Percentiles rank a stretch among this genome's conserved stretches.
These are phyloP conservation scores for Calamus simplicifolius DNA, from an alignment of 176 grass and related monocot genomes.

Conservation along the genomic window DNA sequence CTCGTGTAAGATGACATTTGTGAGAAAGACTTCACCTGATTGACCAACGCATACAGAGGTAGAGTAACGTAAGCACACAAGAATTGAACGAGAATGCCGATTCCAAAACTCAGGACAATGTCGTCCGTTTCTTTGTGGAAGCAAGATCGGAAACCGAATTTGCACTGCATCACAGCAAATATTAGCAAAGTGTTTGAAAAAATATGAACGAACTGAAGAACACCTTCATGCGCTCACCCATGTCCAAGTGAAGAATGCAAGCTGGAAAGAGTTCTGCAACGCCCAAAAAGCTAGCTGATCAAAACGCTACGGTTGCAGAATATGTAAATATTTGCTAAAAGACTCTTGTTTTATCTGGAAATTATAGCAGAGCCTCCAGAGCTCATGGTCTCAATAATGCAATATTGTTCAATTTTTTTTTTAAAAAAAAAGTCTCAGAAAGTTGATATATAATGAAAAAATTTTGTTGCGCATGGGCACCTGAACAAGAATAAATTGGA, in stretches of 20 bases:
- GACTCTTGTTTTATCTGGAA: too few relatives aligned
- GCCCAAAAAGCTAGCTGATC: not conserved
- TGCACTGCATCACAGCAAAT: not conserved
- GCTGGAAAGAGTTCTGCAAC: conserved; percentile 18
- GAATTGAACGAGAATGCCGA: conserved; percentile 4
- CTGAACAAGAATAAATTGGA: conserved; percentile 16
- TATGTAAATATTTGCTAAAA: not conserved
- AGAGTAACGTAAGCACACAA: conserved; percentile 9
- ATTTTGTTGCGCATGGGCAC: not conserved
- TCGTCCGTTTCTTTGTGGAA: not conserved
- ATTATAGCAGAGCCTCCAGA: too few relatives aligned
- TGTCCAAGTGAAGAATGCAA: conserved; percentile 12
- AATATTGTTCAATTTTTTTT: too few relatives aligned
- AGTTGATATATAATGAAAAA: too few relatives aligned
- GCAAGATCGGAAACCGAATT: conserved; percentile 1
- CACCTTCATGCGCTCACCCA: not conserved
- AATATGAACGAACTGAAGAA: not conserved
- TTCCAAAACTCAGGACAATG: conserved; percentile 4
- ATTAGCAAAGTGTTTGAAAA: not conserved
- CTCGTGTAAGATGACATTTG: too few relatives aligned
- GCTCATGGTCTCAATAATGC: too few relatives aligned
- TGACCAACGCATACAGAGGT: conserved; percentile 2
- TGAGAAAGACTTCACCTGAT: not conserved
- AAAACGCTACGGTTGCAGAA: not conserved
- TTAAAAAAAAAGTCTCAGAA: too few relatives aligned